Conservation (phyloP, 768 basidiomycete species). For the Trametes gibbosa region DNA sequence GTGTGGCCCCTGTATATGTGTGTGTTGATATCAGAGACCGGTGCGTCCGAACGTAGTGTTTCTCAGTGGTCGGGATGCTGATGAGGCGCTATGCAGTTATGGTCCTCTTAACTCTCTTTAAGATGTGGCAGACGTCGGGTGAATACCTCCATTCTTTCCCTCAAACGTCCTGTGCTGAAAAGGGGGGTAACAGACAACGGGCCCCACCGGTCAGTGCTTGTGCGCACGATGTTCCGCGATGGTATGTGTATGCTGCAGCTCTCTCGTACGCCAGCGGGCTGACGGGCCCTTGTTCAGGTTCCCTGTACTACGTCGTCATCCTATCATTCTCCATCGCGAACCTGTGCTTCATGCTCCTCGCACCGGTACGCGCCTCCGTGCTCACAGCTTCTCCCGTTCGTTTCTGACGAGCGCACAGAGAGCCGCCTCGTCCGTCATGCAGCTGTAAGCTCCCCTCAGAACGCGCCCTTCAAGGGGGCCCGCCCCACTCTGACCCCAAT, state of each 20-base stretch:
- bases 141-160: neutral
- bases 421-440: neutral
- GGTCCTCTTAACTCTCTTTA: neutral
- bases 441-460: neutral
- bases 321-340: constrained; percentile 1
- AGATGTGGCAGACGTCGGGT: constrained; percentile 1
- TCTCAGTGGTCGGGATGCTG: no score
- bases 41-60: neutral
- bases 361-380: neutral
- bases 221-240: constrained; percentile 11
- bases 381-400: neutral
- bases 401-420: neutral
- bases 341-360: constrained; percentile 2
- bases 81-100: neutral
- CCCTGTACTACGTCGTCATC: constrained; percentile 8
- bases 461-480: neutral
- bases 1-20: constrained; percentile 1
- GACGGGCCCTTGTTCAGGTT: no score
- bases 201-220: neutral
- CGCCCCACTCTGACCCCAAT: neutral
- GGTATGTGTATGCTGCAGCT: neutral
- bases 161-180: neutral
- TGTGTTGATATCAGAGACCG: neutral
- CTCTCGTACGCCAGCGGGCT: neutral
- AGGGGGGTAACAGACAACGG: neutral